These are phyloP conservation scores for Penicillium sp. DNA, from an alignment of 2,329 filamentous ascomycete genomes.

Conservation along the genomic window DNA sequence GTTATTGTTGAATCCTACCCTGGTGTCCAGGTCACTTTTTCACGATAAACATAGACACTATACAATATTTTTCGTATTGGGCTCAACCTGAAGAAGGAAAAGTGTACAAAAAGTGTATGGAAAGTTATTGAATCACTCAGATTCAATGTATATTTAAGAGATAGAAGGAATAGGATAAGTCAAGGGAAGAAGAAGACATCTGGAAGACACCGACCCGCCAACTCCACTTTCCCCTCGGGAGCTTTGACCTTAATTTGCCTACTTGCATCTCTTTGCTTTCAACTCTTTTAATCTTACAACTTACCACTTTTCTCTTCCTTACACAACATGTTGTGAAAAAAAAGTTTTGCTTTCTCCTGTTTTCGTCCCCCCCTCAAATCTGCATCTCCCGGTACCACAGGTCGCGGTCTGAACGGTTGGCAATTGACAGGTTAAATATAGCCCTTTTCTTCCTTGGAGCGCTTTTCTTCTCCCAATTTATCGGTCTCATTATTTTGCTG, in stretches of 20 bases:
- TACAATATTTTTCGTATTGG: not conserved
- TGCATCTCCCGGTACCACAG: conserved; percentile 23
- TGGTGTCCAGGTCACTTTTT: conserved; percentile 30
- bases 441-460: not conserved
- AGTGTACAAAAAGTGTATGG: no score
- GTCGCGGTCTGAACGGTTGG: conserved; percentile 15
- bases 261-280: not conserved
- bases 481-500: not conserved
- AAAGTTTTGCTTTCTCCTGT: conserved; percentile 1
- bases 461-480: not conserved
- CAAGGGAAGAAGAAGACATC: not conserved
- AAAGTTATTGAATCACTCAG: not conserved
- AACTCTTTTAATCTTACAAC: not conserved
- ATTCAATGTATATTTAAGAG: no score
- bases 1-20: conserved; percentile 34
- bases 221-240: conserved; percentile 3
- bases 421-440: conserved; percentile 15
- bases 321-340: conserved; percentile 13
- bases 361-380: conserved; percentile 21
- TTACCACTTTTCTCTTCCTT: not conserved
- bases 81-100: not conserved
- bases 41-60: conserved; percentile 24
- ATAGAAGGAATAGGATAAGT: not conserved
- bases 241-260: not conserved
- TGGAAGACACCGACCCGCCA: not conserved